Evolutionary conservation across 257 asterid genomes (phyloP), one percentile per base, ranked within the genome.

Genomic region (Plantago elongata): DNA sequence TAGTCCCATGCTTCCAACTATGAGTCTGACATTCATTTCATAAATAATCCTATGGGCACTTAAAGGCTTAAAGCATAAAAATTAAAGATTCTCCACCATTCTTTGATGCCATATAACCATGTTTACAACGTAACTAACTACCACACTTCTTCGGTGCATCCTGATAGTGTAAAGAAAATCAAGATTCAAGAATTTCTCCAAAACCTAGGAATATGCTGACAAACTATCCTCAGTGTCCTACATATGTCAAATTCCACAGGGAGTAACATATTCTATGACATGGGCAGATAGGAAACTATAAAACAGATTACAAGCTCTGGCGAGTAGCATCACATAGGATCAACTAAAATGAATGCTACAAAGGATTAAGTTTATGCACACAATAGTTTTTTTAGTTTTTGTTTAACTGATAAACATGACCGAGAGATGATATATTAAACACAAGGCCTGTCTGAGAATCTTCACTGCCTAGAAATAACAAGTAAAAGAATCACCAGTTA

Each of bases 1-100:
- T 22, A 68, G 30, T 56, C 50, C 30, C 14, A 71, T 22, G 69
- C 51, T 9, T 11, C 51, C 57, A 47, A 50, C n/a, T 42, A 54
- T 9, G 48, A 43, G 60, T 40, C 48, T 51, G 45, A 47, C n/a
- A 17, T 47, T 62, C 29, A 48, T 45, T 44, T 51, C 11, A 14
- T 69, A 18, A 30, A 38, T 22, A 18, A 57, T 51, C 50, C 61
- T 47, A 71, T 13, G 13, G 14, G 16, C 42, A 37, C 17, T 14
- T 30, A 56, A 44, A 37, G 45, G 13, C 17, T 14, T 30, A 56
- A 44, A 37, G 45, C 22, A 57, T 57, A 57, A 14, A 3, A 37
- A 8, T 30, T 7, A 6, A 4, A 60, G 34, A 60, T 16, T 52
- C 11, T 37, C 63, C 55, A 14, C 22, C 18, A 18, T 62, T 9